These are phyloP conservation scores for Trapa incisa DNA, from an alignment of 345 rosid species.

Conservation along the genomic window DNA sequence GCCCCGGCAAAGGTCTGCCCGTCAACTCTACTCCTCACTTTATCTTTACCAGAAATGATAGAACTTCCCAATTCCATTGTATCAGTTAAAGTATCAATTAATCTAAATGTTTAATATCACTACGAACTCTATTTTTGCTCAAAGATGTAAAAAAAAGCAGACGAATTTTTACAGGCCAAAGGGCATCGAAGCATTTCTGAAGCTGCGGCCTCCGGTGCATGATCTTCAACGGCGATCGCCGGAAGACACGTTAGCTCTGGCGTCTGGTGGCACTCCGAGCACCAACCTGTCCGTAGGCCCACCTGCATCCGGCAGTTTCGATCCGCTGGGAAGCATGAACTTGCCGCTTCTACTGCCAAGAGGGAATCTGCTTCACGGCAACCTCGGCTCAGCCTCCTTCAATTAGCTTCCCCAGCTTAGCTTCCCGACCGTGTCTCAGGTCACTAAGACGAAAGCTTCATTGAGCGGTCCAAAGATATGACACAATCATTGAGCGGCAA, in stretches of 20 bases:
- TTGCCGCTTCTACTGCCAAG: neutral
- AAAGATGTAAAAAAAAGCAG: neutral
- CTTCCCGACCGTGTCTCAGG: no score
- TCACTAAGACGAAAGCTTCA: no score
- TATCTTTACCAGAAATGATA: neutral
- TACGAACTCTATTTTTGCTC: neutral
- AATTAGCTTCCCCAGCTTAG: no score
- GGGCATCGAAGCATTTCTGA: neutral
- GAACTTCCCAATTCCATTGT: no score
- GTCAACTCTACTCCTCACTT: neutral
- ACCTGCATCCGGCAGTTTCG: neutral
- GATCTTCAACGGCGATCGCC: neutral
- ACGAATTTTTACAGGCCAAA: neutral
- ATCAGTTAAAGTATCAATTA: no score
- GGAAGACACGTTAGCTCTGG: neutral
- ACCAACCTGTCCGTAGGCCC: neutral
- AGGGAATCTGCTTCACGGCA: neutral
- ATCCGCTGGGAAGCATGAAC: neutral
- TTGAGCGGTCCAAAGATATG: no score
- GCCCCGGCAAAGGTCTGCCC: neutral
- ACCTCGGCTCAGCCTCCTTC: no score
- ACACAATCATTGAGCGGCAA: neutral
- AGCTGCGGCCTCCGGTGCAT: neutral
- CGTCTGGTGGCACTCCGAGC: neutral
- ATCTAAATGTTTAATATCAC: no score